A percentile compares a stretch with the other conserved stretches of the same genome.
Conservation (phyloP, 108 stramenopile genomes). For the Pseudonitzschia pungens region DNA sequence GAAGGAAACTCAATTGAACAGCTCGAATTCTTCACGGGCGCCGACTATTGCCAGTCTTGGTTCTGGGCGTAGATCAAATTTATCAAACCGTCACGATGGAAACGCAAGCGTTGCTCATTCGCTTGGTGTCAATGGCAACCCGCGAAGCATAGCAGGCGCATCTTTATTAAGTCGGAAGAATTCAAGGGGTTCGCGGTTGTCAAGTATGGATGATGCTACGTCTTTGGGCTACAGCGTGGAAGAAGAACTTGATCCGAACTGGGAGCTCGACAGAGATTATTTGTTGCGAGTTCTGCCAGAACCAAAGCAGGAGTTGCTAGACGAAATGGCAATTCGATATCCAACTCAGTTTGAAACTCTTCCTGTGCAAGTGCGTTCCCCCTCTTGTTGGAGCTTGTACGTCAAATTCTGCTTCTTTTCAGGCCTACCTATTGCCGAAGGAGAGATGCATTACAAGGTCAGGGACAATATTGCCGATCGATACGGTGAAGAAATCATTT, state of each 20-base stretch:
- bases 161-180: constrained; percentile 22
- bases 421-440: constrained; percentile 87
- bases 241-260: constrained; percentile 58
- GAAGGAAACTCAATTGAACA: constrained; percentile 6
- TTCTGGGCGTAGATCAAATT: constrained; percentile 7
- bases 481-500: constrained; percentile 64
- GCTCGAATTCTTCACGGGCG: constrained; percentile 2
- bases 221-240: constrained; percentile 38
- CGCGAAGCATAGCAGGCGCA: background rate
- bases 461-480: constrained; percentile 44
- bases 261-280: constrained; percentile 48
- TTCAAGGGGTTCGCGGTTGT: constrained; percentile 10
- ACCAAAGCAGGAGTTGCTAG: constrained; percentile 49
- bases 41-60: constrained; percentile 8
- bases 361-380: constrained; percentile 70
- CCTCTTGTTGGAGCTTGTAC: constrained; percentile 67
- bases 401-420: constrained; percentile 88
- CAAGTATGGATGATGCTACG: constrained; percentile 27
- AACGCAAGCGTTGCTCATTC: constrained; percentile 18
- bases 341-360: constrained; percentile 70
- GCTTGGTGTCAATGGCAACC: background rate
- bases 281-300: constrained; percentile 52
- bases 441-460: constrained; percentile 85
- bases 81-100: constrained; percentile 7
- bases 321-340: constrained; percentile 61